Percentiles rank a stretch among this genome's conserved stretches.
Evolutionary conservation across 2,329 filamentous ascomycete genomes (phyloP).

Genomic region (Knufia petricola): DNA sequence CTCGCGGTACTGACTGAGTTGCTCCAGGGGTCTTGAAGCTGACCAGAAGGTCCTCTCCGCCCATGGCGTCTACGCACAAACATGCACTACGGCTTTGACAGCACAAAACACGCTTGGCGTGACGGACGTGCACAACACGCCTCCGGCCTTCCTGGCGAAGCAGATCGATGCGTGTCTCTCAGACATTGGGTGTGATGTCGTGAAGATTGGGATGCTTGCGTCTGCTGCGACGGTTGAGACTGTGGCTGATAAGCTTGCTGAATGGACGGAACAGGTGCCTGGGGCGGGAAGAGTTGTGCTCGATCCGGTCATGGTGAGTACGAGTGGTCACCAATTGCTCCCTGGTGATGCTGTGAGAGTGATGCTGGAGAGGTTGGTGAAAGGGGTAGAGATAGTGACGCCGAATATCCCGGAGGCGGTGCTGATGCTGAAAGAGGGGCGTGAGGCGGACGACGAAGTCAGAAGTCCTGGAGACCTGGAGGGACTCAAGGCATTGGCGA

Average conservation of each 20-base stretch:
- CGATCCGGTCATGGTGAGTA: conserved; percentile 77
- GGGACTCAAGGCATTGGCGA: conserved; percentile 61
- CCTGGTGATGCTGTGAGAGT: conserved; percentile 34
- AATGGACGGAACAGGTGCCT: conserved; percentile 44
- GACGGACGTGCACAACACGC: conserved; percentile 67
- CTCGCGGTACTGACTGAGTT: conserved; percentile 11
- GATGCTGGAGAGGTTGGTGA: conserved; percentile 33
- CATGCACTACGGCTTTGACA: conserved; percentile 88
- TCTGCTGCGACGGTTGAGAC: conserved; percentile 59
- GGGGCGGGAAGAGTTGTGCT: conserved; percentile 44
- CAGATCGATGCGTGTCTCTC: conserved; percentile 77
- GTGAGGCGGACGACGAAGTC: conserved; percentile 14
- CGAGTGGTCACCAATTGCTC: conserved; percentile 38
- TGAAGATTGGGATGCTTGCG: conserved; percentile 69
- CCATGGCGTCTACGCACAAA: conserved; percentile 92
- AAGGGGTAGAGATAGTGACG: conserved; percentile 36
- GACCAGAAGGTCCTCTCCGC: conserved; percentile 91
- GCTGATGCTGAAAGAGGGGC: conserved; percentile 34
- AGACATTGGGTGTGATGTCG: conserved; percentile 77
- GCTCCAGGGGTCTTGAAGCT: conserved; percentile 72
- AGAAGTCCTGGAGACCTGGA: conserved; percentile 47
- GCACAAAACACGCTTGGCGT: conserved; percentile 89
- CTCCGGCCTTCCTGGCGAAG: conserved; percentile 67
- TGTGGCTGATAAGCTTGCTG: conserved; percentile 54
- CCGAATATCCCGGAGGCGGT: conserved; percentile 42